phyloP scores from a whole-genome alignment of 2,329 filamentous ascomycete species.

The Aspergillus sergii region DNA sequence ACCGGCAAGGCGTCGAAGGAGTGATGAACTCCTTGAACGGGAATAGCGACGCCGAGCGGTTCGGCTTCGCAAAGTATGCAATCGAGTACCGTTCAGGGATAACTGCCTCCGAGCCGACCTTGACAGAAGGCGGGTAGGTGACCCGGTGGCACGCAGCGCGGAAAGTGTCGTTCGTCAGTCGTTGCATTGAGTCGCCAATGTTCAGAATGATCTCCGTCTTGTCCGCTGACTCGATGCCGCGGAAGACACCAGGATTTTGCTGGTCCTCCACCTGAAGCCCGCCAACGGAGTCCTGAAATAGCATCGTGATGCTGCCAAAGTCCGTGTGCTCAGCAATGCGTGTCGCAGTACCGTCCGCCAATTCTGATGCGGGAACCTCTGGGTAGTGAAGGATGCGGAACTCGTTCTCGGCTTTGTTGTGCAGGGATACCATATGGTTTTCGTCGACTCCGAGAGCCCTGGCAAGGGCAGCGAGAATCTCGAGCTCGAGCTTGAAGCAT shows the following conservation, averaged over 20 bases:
- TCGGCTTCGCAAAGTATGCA: slow-evolving; percentile 35
- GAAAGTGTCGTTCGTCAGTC: slow-evolving; percentile 41
- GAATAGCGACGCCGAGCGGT: slow-evolving; percentile 32
- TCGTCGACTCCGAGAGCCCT: background rate
- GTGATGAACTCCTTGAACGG: slow-evolving; percentile 31
- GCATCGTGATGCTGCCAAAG: slow-evolving; percentile 33
- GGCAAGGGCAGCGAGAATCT: background rate
- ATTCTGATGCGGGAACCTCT: slow-evolving; percentile 2
- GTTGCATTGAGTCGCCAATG: slow-evolving; percentile 45
- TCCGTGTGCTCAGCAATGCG: slow-evolving; percentile 19
- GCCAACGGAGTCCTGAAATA: slow-evolving; percentile 41
- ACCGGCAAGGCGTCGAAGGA: background rate
- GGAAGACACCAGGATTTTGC: slow-evolving; percentile 23
- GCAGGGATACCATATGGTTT: background rate
- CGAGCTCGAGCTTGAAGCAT: background rate
- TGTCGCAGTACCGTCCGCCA: slow-evolving; percentile 12
- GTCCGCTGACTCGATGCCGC: slow-evolving; percentile 11
- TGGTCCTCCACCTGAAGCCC: slow-evolving; percentile 42
- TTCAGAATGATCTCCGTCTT: slow-evolving; percentile 41
- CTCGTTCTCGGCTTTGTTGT: slow-evolving; percentile 8
- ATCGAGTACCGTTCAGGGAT: slow-evolving; percentile 33
- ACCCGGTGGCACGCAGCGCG: slow-evolving; percentile 41
- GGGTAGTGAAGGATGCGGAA: slow-evolving; percentile 20
- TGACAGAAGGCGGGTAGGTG: slow-evolving; percentile 27
- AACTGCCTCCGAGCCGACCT: slow-evolving; percentile 8